These are phyloP conservation scores for Macrophomina phaseolina DNA, from an alignment of 2,329 filamentous ascomycete genomes.

Conservation along the genomic window DNA sequence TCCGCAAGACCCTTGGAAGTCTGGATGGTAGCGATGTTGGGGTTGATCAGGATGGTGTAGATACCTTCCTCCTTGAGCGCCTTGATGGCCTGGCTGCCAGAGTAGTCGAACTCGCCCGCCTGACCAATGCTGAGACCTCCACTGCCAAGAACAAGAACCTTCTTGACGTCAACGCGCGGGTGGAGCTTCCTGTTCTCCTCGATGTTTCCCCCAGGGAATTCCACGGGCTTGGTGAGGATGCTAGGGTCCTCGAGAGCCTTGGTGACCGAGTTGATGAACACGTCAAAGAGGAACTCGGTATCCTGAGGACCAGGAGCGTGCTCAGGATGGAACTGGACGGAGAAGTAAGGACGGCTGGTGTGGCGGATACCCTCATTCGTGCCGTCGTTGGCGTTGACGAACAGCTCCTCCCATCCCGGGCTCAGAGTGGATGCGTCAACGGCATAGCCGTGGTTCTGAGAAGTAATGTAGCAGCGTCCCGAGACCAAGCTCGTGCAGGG, in stretches of 20 bases:
- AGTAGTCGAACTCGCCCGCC: conserved; percentile 98
- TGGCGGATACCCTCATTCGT: conserved; percentile 98
- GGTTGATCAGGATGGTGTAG: conserved; percentile 97
- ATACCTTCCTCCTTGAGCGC: conserved; percentile 97
- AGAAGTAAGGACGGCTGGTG: conserved; percentile 85
- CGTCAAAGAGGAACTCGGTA: conserved; percentile 95
- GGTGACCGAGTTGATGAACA: conserved; percentile 87
- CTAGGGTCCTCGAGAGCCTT: conserved; percentile 71
- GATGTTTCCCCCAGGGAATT: conserved; percentile 83
- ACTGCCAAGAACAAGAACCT: conserved; percentile 91
- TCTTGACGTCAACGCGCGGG: conserved; percentile 85
- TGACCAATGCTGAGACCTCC: conserved; percentile 97
- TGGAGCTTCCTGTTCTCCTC: conserved; percentile 78
- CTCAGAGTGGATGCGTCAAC: conserved; percentile 81
- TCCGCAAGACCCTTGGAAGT: conserved; percentile 97
- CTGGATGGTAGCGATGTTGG: conserved; percentile 98
- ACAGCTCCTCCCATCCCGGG: conserved; percentile 86
- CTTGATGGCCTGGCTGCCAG: conserved; percentile 97
- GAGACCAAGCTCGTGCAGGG: conserved; percentile 95
- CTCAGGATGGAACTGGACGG: conserved; percentile 99
- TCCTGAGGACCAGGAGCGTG: conserved; percentile 94
- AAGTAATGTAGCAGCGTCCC: conserved; percentile 97
- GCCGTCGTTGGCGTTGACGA: conserved; percentile 97
- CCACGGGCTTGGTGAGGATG: conserved; percentile 73
- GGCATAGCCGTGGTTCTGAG: conserved; percentile 96